phyloP scores from a whole-genome alignment of 371 early-diverging fungal genomes.

The Mucor velutinosus region DNA sequence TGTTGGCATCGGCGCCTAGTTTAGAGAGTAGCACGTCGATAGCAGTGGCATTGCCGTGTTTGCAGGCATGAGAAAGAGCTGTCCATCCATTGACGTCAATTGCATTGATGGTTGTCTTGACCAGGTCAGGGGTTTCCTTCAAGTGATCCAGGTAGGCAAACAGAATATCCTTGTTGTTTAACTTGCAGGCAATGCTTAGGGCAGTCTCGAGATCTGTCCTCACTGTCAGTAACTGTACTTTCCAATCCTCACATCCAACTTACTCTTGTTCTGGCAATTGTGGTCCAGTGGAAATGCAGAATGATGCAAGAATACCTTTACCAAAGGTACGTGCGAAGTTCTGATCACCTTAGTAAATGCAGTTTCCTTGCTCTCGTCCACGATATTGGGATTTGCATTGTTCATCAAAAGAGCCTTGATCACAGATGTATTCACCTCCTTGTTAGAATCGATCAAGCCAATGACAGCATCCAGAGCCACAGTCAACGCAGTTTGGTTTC shows the following conservation, averaged over 20 bases:
- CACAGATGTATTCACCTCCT: neutral
- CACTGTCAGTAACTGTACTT: neutral
- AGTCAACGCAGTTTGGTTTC: slow-evolving; percentile 31
- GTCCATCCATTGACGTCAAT: slow-evolving; percentile 18
- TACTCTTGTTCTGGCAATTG: slow-evolving; percentile 31
- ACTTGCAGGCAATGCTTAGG: slow-evolving; percentile 24
- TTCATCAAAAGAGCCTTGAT: slow-evolving; percentile 12
- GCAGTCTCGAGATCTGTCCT: slow-evolving; percentile 26
- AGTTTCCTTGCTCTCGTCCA: slow-evolving; percentile 28
- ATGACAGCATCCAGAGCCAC: slow-evolving; percentile 26
- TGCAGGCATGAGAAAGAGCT: slow-evolving; percentile 38
- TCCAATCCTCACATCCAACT: neutral
- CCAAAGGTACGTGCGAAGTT: slow-evolving; percentile 7
- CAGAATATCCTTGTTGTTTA: slow-evolving; percentile 11
- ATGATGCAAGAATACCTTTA: slow-evolving; percentile 13
- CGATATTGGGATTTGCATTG: slow-evolving; percentile 31
- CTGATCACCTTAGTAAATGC: slow-evolving; percentile 34
- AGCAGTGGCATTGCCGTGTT: slow-evolving; percentile 24
- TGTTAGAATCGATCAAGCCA: neutral
- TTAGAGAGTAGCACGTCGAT: slow-evolving; percentile 27
- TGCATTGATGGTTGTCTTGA: slow-evolving; percentile 18
- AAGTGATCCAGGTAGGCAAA: neutral
- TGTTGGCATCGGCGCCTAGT: slow-evolving; percentile 32
- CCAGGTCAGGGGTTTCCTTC: neutral
- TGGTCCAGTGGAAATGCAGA: slow-evolving; percentile 22